These are phyloP conservation scores for Penicillium samsonianum DNA, from an alignment of 495 filamentous ascomycete species.

Conservation along the genomic window DNA sequence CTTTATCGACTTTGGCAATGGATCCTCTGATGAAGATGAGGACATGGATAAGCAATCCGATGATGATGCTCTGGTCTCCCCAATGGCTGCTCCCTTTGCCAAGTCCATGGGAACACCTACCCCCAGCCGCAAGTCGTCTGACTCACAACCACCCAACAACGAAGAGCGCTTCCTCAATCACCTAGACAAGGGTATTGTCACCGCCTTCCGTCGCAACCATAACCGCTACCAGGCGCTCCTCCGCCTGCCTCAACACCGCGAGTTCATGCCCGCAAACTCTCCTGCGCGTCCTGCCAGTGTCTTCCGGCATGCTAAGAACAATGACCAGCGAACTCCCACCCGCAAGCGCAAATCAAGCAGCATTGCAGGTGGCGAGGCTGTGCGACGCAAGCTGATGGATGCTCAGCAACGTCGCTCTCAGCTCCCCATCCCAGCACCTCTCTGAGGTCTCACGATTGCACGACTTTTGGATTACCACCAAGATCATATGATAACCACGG, in stretches of 20 bases:
- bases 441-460: slow-evolving; percentile 21
- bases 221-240: slow-evolving; percentile 68
- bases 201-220: slow-evolving; percentile 78
- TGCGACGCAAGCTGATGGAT: slow-evolving; percentile 52
- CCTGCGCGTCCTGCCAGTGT: slow-evolving; percentile 48
- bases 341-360: slow-evolving; percentile 46
- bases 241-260: slow-evolving; percentile 58
- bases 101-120: slow-evolving; percentile 45
- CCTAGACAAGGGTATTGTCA: slow-evolving; percentile 68
- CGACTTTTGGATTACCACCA: slow-evolving; percentile 27
- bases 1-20: slow-evolving; percentile 68
- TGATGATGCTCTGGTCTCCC: slow-evolving; percentile 41
- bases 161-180: slow-evolving; percentile 64
- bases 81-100: slow-evolving; percentile 34
- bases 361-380: slow-evolving; percentile 44
- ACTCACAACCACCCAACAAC: slow-evolving; percentile 52
- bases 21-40: slow-evolving; percentile 55
- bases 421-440: slow-evolving; percentile 1
- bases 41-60: slow-evolving; percentile 41
- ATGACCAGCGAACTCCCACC: slow-evolving; percentile 46
- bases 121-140: slow-evolving; percentile 51
- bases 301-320: slow-evolving; percentile 47
- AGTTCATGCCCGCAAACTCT: slow-evolving; percentile 53
- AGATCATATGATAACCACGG: slow-evolving; percentile 35
- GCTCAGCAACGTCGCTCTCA: slow-evolving; percentile 29